Conservation (phyloP, 2,329 filamentous ascomycete species). For the Colletotrichum zoysiae region DNA sequence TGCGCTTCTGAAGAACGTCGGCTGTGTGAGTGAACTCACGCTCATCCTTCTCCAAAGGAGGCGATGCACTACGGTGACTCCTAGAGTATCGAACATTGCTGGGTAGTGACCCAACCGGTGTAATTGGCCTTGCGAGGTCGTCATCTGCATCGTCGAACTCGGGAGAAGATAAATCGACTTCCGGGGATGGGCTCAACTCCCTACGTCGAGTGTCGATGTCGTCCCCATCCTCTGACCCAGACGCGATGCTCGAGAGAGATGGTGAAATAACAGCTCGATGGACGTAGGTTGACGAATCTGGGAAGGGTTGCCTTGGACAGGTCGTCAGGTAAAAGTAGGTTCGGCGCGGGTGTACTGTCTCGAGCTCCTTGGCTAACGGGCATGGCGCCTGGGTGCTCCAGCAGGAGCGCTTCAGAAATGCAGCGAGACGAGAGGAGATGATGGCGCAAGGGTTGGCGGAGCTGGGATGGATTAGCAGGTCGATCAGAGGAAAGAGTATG, state of each 20-base stretch:
- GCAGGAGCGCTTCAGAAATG: slow-evolving; percentile 87
- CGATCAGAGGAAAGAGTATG: slow-evolving; percentile 22
- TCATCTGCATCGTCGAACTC: slow-evolving; percentile 84
- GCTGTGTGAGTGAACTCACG: slow-evolving; percentile 97
- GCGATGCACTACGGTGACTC: slow-evolving; percentile 77
- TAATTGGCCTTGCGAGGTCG: slow-evolving; percentile 68
- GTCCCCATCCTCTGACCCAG: slow-evolving; percentile 68
- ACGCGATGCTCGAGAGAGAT: slow-evolving; percentile 79
- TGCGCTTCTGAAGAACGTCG: slow-evolving; percentile 80
- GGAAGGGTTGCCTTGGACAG: slow-evolving; percentile 85
- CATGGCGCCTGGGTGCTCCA: slow-evolving; percentile 85
- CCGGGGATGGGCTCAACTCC: slow-evolving; percentile 89
- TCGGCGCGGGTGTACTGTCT: slow-evolving; percentile 91
- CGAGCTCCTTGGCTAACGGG: slow-evolving; percentile 91
- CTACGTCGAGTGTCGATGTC: slow-evolving; percentile 77
- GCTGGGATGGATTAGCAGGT: slow-evolving; percentile 62
- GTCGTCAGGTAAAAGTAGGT: slow-evolving; percentile 97
- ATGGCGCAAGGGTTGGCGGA: slow-evolving; percentile 96
- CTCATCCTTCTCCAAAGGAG: slow-evolving; percentile 93
- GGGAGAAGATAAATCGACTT: slow-evolving; percentile 89
- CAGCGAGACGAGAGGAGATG: slow-evolving; percentile 90
- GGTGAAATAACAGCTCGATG: slow-evolving; percentile 80
- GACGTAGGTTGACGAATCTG: slow-evolving; percentile 54
- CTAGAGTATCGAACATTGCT: slow-evolving; percentile 56
- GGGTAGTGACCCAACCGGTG: slow-evolving; percentile 75